A percentile compares a stretch with the other conserved stretches of the same genome.
Conservation (phyloP, 345 rosid genomes). For the Salix purpurea region DNA sequence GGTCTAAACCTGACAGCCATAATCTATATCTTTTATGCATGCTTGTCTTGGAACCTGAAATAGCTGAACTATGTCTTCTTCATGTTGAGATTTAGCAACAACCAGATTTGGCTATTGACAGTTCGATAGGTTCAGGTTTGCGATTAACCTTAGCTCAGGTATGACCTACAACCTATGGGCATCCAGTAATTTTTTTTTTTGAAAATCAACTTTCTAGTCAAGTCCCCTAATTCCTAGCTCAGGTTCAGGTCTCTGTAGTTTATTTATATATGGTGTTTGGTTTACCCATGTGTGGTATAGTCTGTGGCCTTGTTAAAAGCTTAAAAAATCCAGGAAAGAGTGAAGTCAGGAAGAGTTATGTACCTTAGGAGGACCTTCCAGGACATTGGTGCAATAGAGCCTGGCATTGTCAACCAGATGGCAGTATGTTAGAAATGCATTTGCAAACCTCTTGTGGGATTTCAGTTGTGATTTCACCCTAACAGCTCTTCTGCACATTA, state of each 20-base stretch:
- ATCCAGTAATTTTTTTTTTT: neutral
- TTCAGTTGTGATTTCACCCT: slow-evolving; percentile 74
- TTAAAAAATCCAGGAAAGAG: neutral
- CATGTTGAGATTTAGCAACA: neutral
- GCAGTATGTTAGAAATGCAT: slow-evolving; percentile 67
- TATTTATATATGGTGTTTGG: neutral
- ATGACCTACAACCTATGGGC: neutral
- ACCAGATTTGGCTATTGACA: neutral
- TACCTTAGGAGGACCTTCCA: slow-evolving; percentile 77
- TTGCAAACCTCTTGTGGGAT: slow-evolving; percentile 86
- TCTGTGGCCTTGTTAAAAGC: neutral
- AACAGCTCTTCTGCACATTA: slow-evolving; percentile 72
- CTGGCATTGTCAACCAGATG: slow-evolving; percentile 72
- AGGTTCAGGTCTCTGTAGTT: neutral
- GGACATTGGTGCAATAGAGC: slow-evolving; percentile 74
- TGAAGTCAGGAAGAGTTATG: slow-evolving; percentile 10
- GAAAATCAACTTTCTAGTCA: neutral
- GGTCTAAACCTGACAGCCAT: neutral
- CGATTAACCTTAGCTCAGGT: neutral
- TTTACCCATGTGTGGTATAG: neutral
- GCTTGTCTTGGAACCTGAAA: neutral
- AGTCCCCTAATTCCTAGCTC: neutral
- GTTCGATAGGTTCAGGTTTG: neutral
- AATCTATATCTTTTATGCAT: neutral
- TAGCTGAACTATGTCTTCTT: neutral